These are phyloP conservation scores for Cercophora sp. DNA, from an alignment of 495 filamentous ascomycete genomes.

Conservation along the genomic window DNA sequence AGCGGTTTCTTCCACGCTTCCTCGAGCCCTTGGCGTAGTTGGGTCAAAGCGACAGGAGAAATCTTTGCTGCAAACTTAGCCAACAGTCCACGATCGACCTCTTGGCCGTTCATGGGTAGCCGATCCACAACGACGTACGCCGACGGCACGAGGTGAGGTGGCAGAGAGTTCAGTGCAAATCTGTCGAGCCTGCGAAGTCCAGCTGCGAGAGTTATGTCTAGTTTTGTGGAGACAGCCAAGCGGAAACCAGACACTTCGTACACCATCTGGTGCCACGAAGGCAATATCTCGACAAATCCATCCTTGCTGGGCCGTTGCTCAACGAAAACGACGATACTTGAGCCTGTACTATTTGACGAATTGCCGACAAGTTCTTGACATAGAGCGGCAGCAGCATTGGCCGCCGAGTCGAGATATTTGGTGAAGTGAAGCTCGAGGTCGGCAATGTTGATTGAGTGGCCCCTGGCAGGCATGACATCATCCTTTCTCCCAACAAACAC, in stretches of 20 bases:
- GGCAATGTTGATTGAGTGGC: slow-evolving; percentile 27
- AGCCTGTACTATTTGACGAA: no score
- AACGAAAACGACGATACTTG: background rate
- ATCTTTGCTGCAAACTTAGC: slow-evolving; percentile 3
- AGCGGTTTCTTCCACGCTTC: slow-evolving; percentile 9
- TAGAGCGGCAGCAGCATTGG: background rate
- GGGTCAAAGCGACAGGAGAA: background rate
- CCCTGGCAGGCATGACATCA: slow-evolving; percentile 23
- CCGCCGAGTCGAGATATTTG: background rate
- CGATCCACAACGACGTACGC: slow-evolving; percentile 47
- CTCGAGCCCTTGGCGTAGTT: slow-evolving; percentile 5
- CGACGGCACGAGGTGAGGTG: slow-evolving; percentile 51
- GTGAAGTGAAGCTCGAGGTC: slow-evolving; percentile 53
- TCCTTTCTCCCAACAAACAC: slow-evolving; percentile 39
- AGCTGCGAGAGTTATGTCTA: background rate
- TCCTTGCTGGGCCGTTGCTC: background rate
- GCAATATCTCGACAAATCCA: background rate
- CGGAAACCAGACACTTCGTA: background rate
- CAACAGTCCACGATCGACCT: slow-evolving; percentile 40
- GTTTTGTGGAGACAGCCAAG: background rate
- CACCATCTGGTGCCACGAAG: background rate
- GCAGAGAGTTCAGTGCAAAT: slow-evolving; percentile 13
- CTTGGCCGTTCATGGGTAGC: slow-evolving; percentile 45
- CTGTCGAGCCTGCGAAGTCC: slow-evolving; percentile 13
- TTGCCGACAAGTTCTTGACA: background rate